phyloP scores from a whole-genome alignment of 345 rosid genomes.

The Balakata baccata region DNA sequence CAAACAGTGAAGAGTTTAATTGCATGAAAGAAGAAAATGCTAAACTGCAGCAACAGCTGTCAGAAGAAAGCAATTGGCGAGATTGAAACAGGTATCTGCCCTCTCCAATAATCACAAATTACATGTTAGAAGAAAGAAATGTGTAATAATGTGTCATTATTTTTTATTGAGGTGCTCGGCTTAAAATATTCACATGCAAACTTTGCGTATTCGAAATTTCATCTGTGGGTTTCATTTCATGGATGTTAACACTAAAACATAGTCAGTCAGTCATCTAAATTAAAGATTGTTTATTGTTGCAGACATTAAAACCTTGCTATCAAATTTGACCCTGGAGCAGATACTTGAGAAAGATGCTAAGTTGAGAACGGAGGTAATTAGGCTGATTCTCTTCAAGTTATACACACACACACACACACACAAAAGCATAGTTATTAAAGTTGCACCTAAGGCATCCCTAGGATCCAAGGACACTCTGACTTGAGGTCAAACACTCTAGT shows the following conservation, averaged over 20 bases:
- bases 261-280: neutral
- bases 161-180: neutral
- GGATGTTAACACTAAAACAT: neutral
- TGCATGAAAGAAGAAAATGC: constrained; percentile 76
- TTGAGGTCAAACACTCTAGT: neutral
- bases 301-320: constrained; percentile 68
- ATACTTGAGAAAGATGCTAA: constrained; percentile 57
- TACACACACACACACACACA: no score
- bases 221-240: neutral
- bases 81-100: constrained; percentile 66
- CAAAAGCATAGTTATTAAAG: neutral
- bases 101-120: neutral
- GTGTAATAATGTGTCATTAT: neutral
- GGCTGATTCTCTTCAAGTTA: neutral
- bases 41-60: constrained; percentile 54
- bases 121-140: neutral
- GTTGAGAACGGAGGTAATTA: constrained; percentile 58
- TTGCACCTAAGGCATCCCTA: neutral
- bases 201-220: neutral
- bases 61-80: constrained; percentile 54
- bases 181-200: neutral
- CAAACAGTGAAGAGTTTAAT: constrained; percentile 72
- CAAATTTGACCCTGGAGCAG: constrained; percentile 73
- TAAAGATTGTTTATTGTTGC: constrained; percentile 27
- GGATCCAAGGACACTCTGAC: neutral